Base-by-base conservation (phyloP, 805 yeast genomes). In the Hanseniaspora taiwanica region DNA sequence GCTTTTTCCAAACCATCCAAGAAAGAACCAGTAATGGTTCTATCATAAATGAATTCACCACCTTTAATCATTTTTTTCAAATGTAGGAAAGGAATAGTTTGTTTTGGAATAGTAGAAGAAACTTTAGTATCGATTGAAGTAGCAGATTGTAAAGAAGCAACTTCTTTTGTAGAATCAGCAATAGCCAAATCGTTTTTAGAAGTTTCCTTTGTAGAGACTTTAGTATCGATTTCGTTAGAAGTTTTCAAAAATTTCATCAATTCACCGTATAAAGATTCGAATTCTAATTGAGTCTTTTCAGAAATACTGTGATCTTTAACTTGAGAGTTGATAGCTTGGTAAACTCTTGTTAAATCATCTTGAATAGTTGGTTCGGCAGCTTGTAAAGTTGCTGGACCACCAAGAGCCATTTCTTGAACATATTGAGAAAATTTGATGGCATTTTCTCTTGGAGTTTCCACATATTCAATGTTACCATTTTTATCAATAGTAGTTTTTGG, bases 391-490 rank as follows among this genome's bases (percentile, higher is more conserved):
- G 84, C 64, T 49, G 76, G 77, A 52, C 94, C 87, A 65, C 98
- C 98, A 56, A 75, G 78, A 40, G 97, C 94, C 96, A 91, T 87
- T 63, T 84, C 94, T 58, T 77, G 74, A 49, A 91, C 96, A 60
- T 91, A 91, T 60, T 87, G 89, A 66, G 91, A 96, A 48, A 91
- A 73, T 62, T 91, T 91, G 65, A 96, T 79, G 47, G 87, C 93
- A 46, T 89, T 75, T 38, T 87, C 83, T 64, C 94, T 82, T 58
- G 84, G 78, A 46, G 72, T 80, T 68, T 91, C 98, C 45, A 76
- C 69, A 64, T 85, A 91, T 44, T 68, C 71, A 55, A 91, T 74
- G 58, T 78, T 82, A 63, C 98, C 98, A 67, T 80, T 84, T 48
- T 76, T 72, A 54, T 83, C 94, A 51, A 91, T 81, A 34, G 74